Base-by-base conservation (phyloP, 352 stramenopile species). In the Globisporangium mamillatum region DNA sequence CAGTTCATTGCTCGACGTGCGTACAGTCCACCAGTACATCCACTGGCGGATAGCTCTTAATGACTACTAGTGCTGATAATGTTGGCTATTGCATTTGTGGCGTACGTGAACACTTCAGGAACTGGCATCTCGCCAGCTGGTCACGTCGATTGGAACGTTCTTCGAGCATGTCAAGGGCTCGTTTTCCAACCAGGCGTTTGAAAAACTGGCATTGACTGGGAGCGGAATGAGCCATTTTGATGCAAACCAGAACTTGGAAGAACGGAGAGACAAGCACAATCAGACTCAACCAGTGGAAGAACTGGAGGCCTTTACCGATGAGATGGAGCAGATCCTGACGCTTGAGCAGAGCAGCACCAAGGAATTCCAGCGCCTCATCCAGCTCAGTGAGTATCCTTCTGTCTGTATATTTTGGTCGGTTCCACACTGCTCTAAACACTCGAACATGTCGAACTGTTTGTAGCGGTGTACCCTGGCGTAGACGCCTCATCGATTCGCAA, bases 1-100 rank as follows among this genome's bases (percentile, higher is more conserved):
- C 3, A 84, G 73, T 24, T 79, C 71, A 6, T 71, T 84, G 24
- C 63, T 84, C 54, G 66, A 84, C 54, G 77, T 81, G 68, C 24
- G 64, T 63, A 22, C 2, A 22, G 4, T 6, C 2, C 16, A 46
- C 38, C 20, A 20, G 34, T 50, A 7, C 46, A 8, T 24, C 57
- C 34, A 14, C 34, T 20, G 0, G 27, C n/a, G 12, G 22, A 29
- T 55, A 54, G 20, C 1, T 4, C n/a, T 25, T 8, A 20, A 1
- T n/a, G 9, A 34, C 56, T 32, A 32, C 27, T 32, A 32, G 27
- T 18, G 44, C 54, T 41, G 29, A 46, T 18, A 60, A 46, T 60
- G 27, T 9, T 54, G 48, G 27, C 27, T 32, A 32, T 32, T 32
- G 27, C 27, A 32, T 32, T 32, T 32, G 27, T 32, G 27, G 6